Evolutionary conservation across 2,329 filamentous ascomycete genomes (phyloP), one percentile per base, ranked within the genome.

Genomic region (Pseudogymnoascus sp.): DNA sequence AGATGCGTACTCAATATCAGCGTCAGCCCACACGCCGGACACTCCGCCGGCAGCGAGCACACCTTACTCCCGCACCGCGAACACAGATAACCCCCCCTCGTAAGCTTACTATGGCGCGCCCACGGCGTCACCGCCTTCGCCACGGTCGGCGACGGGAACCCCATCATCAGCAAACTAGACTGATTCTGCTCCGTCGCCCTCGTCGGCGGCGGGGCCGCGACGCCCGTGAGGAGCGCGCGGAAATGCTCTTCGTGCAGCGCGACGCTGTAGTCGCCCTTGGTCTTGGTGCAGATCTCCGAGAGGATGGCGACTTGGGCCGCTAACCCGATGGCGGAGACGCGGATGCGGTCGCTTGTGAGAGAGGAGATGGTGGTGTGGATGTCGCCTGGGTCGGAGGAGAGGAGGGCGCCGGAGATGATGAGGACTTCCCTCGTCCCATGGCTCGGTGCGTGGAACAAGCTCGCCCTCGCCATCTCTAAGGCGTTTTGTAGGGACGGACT

Each of bases 361-460:
- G 84, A 83, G 59, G 81, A 80, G 71, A 97, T 91, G 0, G 93
- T 97, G 68, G 92, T 86, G 77, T 96, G 91, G 64, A 99, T 97
- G 74, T 99, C 95, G 64, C 93, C 92, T 0, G 95, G 95, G 71
- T 99, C 95, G 68, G 90, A 89, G 35, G 91, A 93, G 43, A 96
- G 83, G 5, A 99, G 82, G 9, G 93, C 93, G 40, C 95, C 95
- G 72, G 95, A 96, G 59, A 97, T 85, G 63, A 99, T 86, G 37
- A 99, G 86, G 6, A 97, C 88, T 75, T 99, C 95, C 67, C 95
- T 82, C 1, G 95, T 99, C 55, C 95, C 93, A 72, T 99, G 95
- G 16, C 88, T 90, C 1, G 95, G 95, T 1, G 93, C 90, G 75
- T 97, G 91, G 71, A 90, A 97, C n/a, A 99, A 80, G 37, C 89